A percentile compares a stretch with the other conserved stretches of the same genome.
Conservation (phyloP, 768 basidiomycete genomes). For the Boletus reticulatus region DNA sequence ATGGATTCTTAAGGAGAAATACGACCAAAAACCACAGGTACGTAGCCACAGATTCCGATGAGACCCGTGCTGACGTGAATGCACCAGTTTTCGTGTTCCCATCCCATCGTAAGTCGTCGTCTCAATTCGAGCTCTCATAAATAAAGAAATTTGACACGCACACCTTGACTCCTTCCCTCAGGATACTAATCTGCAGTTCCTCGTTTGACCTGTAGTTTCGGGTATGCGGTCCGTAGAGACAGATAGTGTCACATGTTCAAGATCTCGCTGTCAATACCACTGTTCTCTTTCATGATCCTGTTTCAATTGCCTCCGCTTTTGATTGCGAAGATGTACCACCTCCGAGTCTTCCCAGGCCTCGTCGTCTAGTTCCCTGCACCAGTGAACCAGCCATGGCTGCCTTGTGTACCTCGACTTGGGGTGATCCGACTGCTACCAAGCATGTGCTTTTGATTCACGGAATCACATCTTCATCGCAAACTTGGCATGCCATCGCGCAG, state of each 20-base stretch:
- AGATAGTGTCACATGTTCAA: conserved; percentile 22
- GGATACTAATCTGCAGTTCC: conserved; percentile 32
- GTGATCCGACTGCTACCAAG: conserved; percentile 14
- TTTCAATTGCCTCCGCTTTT: not conserved
- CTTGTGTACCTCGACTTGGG: conserved; percentile 16
- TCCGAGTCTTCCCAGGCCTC: not conserved
- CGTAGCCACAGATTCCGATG: not conserved
- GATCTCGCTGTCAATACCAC: not conserved
- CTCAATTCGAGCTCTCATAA: not conserved
- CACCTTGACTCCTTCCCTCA: not conserved
- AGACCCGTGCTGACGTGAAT: conserved; percentile 6
- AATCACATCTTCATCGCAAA: conserved; percentile 9
- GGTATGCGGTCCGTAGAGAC: not conserved
- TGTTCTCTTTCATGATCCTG: not conserved
- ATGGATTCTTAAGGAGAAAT: conserved; percentile 42
- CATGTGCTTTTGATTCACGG: conserved; percentile 22
- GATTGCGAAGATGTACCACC: too few species aligned
- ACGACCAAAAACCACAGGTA: conserved; percentile 57
- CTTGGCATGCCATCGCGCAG: conserved; percentile 15
- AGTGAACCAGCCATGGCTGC: not conserved
- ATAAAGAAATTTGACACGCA: not conserved
- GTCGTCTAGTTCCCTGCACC: too few species aligned
- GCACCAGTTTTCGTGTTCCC: conserved; percentile 39
- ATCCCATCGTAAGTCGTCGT: conserved; percentile 39
- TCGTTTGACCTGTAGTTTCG: conserved; percentile 15